Evolutionary conservation across 805 yeast genomes (phyloP).

Genomic region (Suhomyces pyralidae): DNA sequence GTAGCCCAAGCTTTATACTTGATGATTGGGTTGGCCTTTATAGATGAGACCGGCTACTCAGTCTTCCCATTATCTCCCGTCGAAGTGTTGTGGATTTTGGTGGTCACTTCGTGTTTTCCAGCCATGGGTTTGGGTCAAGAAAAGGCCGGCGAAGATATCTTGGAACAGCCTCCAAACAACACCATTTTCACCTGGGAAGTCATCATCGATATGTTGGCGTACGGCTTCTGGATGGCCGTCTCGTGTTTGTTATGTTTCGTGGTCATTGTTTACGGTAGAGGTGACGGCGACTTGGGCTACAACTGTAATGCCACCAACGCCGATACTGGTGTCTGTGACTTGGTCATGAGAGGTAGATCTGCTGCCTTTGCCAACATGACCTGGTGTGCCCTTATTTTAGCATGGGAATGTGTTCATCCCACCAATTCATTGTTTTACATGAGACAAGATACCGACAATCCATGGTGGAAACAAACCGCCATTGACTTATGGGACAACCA

Average conservation of each 20-base stretch:
- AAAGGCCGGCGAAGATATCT: slow-evolving; percentile 58
- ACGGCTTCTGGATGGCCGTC: slow-evolving; percentile 72
- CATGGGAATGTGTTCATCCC: slow-evolving; percentile 81
- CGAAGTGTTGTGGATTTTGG: slow-evolving; percentile 76
- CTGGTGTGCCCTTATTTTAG: slow-evolving; percentile 77
- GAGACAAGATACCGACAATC: slow-evolving; percentile 58
- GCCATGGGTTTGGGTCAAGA: slow-evolving; percentile 82
- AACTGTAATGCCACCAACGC: slow-evolving; percentile 54
- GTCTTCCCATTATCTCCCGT: slow-evolving; percentile 80
- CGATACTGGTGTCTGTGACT: slow-evolving; percentile 44
- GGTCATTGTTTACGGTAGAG: slow-evolving; percentile 63
- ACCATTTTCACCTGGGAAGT: slow-evolving; percentile 66
- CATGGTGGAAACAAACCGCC: slow-evolving; percentile 58
- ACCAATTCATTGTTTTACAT: slow-evolving; percentile 66
- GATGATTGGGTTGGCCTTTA: slow-evolving; percentile 73
- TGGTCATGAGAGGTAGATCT: slow-evolving; percentile 74
- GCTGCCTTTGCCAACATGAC: slow-evolving; percentile 79
- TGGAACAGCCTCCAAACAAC: slow-evolving; percentile 63
- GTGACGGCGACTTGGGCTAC: slow-evolving; percentile 61
- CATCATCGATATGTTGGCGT: slow-evolving; percentile 63
- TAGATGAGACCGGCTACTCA: slow-evolving; percentile 58
- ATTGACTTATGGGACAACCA: slow-evolving; percentile 70
- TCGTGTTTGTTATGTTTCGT: slow-evolving; percentile 67
- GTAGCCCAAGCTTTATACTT: slow-evolving; percentile 59
- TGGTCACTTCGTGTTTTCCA: slow-evolving; percentile 76